phyloP scores from a whole-genome alignment of 106 monocot species.

The Alisma plantagoaquatica region DNA sequence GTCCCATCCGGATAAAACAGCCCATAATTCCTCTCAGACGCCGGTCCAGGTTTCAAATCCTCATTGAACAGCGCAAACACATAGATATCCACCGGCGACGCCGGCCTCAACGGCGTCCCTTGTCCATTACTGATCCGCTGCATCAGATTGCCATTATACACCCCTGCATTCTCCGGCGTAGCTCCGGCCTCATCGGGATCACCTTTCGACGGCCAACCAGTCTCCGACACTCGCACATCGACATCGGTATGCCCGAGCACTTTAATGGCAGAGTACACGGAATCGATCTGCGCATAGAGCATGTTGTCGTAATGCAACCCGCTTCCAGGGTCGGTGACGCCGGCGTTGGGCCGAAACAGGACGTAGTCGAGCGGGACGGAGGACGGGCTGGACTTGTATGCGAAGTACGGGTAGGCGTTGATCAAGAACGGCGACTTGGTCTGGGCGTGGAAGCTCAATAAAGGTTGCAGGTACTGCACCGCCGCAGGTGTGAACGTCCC shows the following conservation, averaged over 20 bases:
- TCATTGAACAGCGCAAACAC: constrained; percentile 92
- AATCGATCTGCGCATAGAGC: constrained; percentile 82
- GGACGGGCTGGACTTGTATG: constrained; percentile 52
- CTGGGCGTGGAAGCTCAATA: constrained; percentile 64
- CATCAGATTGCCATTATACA: constrained; percentile 71
- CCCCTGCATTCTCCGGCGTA: constrained; percentile 56
- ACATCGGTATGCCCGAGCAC: constrained; percentile 53
- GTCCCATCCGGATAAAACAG: constrained; percentile 71
- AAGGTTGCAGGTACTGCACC: constrained; percentile 40
- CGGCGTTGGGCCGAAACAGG: constrained; percentile 59
- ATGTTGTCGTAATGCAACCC: constrained; percentile 79
- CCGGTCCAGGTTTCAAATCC: constrained; percentile 72
- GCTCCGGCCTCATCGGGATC: constrained; percentile 69
- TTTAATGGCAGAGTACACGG: constrained; percentile 58
- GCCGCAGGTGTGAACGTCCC: constrained; percentile 50
- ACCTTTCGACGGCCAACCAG: constrained; percentile 88
- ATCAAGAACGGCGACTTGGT: constrained; percentile 73
- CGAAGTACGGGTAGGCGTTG: constrained; percentile 85
- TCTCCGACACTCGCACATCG: constrained; percentile 78
- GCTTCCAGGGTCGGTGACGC: constrained; percentile 48
- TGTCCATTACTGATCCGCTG: constrained; percentile 50
- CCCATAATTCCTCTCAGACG: constrained; percentile 84
- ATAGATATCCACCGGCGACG: constrained; percentile 54
- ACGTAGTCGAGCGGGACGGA: constrained; percentile 57
- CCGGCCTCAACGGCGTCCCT: constrained; percentile 71